A percentile compares a stretch with the other conserved stretches of the same genome.
Conservation (phyloP, 139 green algal genomes). For the Eudorina sp. region DNA sequence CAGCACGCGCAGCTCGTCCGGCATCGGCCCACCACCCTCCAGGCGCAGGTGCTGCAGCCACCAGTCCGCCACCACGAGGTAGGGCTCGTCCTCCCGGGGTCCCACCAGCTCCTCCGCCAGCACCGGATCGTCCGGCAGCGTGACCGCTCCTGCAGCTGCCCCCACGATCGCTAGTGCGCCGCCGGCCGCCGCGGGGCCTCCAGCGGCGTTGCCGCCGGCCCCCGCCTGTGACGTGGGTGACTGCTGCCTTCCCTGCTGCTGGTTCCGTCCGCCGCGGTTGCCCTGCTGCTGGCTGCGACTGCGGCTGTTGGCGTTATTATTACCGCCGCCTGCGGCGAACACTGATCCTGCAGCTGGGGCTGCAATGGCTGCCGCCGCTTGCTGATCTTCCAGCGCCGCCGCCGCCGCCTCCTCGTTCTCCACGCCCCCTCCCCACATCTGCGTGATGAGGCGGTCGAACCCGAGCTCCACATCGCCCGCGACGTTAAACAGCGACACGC, state of each 20-base stretch:
- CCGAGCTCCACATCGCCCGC: slow-evolving; percentile 39
- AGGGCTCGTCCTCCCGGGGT: slow-evolving; percentile 51
- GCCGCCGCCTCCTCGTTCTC: slow-evolving; percentile 25
- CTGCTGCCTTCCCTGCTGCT: slow-evolving; percentile 17
- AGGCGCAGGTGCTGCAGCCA: slow-evolving; percentile 65
- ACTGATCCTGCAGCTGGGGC: not conserved
- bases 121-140: not conserved
- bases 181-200: not conserved
- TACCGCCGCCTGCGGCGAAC: not conserved
- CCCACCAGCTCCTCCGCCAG: slow-evolving; percentile 27
- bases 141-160: not conserved
- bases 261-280: not conserved
- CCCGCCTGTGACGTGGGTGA: not conserved
- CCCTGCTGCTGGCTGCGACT: slow-evolving; percentile 29
- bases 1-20: slow-evolving; percentile 60
- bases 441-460: slow-evolving; percentile 53
- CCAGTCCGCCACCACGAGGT: slow-evolving; percentile 67
- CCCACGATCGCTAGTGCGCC: not conserved
- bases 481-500: slow-evolving; percentile 47
- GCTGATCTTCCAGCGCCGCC: slow-evolving; percentile 3
- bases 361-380: not conserved
- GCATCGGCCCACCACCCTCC: not conserved
- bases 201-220: not conserved
- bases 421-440: slow-evolving; percentile 45
- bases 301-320: not conserved